These are phyloP conservation scores for Aureobasidium musti DNA, from an alignment of 2,329 filamentous ascomycete genomes.

Conservation along the genomic window DNA sequence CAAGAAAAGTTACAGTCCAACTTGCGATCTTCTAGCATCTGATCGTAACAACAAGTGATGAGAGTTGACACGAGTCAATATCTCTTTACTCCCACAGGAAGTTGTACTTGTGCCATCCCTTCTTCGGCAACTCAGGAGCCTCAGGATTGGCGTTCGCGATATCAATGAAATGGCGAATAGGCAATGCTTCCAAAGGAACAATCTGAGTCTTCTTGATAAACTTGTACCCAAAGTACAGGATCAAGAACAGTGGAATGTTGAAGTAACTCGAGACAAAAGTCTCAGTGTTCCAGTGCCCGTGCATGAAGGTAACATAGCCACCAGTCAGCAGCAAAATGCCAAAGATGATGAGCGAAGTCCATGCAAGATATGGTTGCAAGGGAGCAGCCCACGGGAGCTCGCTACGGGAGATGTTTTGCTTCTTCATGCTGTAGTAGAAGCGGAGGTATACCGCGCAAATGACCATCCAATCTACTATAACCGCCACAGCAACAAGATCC, in stretches of 20 bases:
- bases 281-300: constrained; percentile 35
- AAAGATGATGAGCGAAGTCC: constrained; percentile 35
- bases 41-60: too few relatives aligned
- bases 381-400: constrained; percentile 38
- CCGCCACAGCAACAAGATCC: constrained; percentile 35
- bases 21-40: background rate
- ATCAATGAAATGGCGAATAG: constrained; percentile 37
- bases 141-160: constrained; percentile 37
- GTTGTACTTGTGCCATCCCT: constrained; percentile 36
- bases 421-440: constrained; percentile 35
- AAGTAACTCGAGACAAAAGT: constrained; percentile 39
- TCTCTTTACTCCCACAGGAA: constrained; percentile 35
- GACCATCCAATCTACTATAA: constrained; percentile 37
- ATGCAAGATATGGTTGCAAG: constrained; percentile 39
- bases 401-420: constrained; percentile 36
- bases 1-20: background rate
- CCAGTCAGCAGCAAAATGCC: constrained; percentile 36
- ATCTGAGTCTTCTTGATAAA: constrained; percentile 36
- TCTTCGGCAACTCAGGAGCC: constrained; percentile 32
- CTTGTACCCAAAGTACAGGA: constrained; percentile 39
- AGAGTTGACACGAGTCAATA: too few relatives aligned
- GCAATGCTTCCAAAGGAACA: constrained; percentile 35
- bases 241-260: constrained; percentile 37
- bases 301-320: constrained; percentile 40
- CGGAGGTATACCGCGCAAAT: constrained; percentile 38